Percentiles rank a stretch among this genome's conserved stretches.
Evolutionary conservation across 2,329 filamentous ascomycete species (phyloP).

Genomic region (Claviceps fusiformis): DNA sequence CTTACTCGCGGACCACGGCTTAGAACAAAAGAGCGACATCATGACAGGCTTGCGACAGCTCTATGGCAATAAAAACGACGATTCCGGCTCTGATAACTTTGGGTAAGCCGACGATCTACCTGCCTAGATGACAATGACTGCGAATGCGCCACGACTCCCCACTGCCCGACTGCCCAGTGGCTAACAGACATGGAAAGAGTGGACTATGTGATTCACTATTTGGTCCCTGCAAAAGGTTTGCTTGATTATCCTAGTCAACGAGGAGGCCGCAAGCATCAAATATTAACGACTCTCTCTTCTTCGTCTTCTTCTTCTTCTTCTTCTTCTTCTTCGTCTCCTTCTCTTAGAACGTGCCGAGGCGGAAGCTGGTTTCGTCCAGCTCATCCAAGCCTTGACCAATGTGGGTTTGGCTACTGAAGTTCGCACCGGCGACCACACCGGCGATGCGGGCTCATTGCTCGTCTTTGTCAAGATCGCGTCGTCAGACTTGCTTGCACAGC

Average conservation of each 20-base stretch:
- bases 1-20: background rate
- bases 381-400: conserved; percentile 59
- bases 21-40: background rate
- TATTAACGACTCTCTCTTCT: background rate
- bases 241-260: conserved; percentile 12
- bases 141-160: conserved; percentile 5
- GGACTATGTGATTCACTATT: conserved; percentile 78
- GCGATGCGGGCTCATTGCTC: conserved; percentile 60
- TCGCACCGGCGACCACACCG: conserved; percentile 66
- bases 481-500: conserved; percentile 57
- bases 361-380: conserved; percentile 60
- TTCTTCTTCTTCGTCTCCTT: background rate
- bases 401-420: conserved; percentile 85
- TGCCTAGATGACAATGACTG: background rate
- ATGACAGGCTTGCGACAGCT: conserved; percentile 23
- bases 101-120: conserved; percentile 17
- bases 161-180: too few species aligned
- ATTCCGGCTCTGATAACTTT: conserved; percentile 23
- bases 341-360: conserved; percentile 53
- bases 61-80: conserved; percentile 17
- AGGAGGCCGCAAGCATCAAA: background rate
- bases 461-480: conserved; percentile 75
- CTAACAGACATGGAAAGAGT: conserved; percentile 36
- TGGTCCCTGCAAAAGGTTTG: conserved; percentile 54
- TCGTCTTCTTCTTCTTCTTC: too few species aligned